These are phyloP conservation scores for Phytophthora melonis DNA, from an alignment of 352 stramenopile species.

Conservation along the genomic window DNA sequence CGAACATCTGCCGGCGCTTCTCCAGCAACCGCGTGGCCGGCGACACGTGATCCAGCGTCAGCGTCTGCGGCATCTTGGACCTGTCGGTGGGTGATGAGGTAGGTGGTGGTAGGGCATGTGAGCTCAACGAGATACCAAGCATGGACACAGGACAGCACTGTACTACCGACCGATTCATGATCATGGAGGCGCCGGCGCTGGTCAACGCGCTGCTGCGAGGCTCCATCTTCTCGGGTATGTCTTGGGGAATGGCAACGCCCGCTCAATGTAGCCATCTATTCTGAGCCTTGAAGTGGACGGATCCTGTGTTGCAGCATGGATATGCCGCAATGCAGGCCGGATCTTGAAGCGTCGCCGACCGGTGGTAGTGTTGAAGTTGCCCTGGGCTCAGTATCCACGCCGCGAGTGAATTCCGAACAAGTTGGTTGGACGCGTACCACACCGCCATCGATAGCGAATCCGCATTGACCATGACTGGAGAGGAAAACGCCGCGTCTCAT, in stretches of 20 bases:
- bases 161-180: constrained; percentile 58
- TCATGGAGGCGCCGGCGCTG: constrained; percentile 71
- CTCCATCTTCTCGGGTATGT: constrained; percentile 47
- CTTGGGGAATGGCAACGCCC: not conserved
- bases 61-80: constrained; percentile 84
- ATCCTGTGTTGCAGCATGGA: constrained; percentile 3
- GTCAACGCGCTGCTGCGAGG: constrained; percentile 61
- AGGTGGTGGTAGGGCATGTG: too few relatives aligned
- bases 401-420: not conserved
- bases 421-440: not conserved
- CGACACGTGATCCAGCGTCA: constrained; percentile 94
- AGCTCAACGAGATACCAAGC: constrained; percentile 2
- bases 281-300: constrained; percentile 11
- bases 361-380: constrained; percentile 16
- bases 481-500: constrained; percentile 20
- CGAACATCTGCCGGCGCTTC: constrained; percentile 96
- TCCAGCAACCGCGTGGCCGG: constrained; percentile 93
- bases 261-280: constrained; percentile 34
- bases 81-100: not conserved
- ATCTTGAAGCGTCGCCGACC: constrained; percentile 32
- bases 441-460: not conserved
- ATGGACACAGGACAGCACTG: not conserved
- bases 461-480: constrained; percentile 13
- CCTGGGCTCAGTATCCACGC: constrained; percentile 27
- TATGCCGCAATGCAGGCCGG: not conserved